A percentile compares a stretch with the other conserved stretches of the same genome.
Conservation (phyloP, 2,329 filamentous ascomycete species). For the Rugonectria rugulosa region DNA sequence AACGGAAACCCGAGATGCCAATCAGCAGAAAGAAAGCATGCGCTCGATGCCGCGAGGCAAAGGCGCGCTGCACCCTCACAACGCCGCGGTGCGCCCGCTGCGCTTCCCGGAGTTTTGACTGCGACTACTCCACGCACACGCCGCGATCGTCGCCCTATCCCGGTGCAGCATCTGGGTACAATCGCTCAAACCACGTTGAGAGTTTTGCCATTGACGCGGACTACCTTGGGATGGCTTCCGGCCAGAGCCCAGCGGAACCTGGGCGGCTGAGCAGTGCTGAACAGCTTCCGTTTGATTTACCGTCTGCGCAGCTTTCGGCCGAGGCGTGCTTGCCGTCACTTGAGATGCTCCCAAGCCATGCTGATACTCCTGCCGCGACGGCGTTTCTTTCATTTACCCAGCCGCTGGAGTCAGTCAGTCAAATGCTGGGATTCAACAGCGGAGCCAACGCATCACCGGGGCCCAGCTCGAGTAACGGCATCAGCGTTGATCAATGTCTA, state of each 20-base stretch:
- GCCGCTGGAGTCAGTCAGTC: background rate
- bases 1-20: background rate
- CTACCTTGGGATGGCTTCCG: background rate
- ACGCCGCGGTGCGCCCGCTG: conserved; percentile 19
- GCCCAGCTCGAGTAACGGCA: too few species aligned
- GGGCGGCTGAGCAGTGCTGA: background rate
- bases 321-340: background rate
- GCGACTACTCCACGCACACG: conserved; percentile 13
- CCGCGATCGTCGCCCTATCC: background rate
- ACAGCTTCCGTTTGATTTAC: background rate
- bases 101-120: conserved; percentile 2
- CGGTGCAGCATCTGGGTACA: background rate
- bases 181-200: background rate
- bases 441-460: background rate
- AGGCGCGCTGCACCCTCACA: conserved; percentile 16
- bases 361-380: too few species aligned
- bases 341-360: background rate
- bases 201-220: background rate
- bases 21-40: conserved; percentile 25
- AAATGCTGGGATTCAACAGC: background rate
- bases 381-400: background rate
- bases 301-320: background rate
- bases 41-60: conserved; percentile 19
- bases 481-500: background rate
- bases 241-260: background rate